Base-by-base conservation (phyloP, 139 green algal species). In the Protoeuglena noctilucae region DNA sequence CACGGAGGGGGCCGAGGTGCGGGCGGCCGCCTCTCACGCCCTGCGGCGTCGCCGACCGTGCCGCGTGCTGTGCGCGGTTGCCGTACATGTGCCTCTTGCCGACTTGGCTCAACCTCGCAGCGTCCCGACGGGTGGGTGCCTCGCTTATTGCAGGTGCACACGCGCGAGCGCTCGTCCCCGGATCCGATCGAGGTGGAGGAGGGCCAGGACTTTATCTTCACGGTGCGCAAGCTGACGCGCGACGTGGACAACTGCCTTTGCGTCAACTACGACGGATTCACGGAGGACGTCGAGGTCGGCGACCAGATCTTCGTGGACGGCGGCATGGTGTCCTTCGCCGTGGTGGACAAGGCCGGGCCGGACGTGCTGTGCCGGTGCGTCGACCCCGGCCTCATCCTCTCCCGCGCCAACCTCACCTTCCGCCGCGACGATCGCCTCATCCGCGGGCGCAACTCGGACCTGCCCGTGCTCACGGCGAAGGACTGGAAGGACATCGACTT, bases 401-500 rank as follows among this genome's bases (percentile, higher is more conserved):
- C 75, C 4, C 73, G 79, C 1, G 80, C 83, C 54, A 86, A 86
- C 67, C 64, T 93, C 18, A 86, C 78, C 12, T 75, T 93, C 60
- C 66, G 66, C 28, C 65, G 81, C 6, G 9, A 69, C 3, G 75
- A 74, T 30, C 30, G 50, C 17, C 64, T 86, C 48, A 61, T 92
- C 28, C 71, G 82, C 0, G 78, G 71, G 0, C 56, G 67, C 51
- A 87, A 82, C 45, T 63, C 83, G 17, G 71, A 80, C 63, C 74
- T 93, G 49, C 81, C 83, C 6, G 76, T 85, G 19, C 71, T 93
- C 34, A 76, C 71, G 1, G 66, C 76, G 48, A 91, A 91, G 71
- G 83, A 93, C 62, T 93, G 83, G 83, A 61, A 73, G 4, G 82
- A 93, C 68, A 87, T 93, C 41, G 83, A 93, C 63, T 82, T 91